Evolutionary conservation across 176 grass and related monocot species (phyloP).

Genomic region (Oryza officinalis): DNA sequence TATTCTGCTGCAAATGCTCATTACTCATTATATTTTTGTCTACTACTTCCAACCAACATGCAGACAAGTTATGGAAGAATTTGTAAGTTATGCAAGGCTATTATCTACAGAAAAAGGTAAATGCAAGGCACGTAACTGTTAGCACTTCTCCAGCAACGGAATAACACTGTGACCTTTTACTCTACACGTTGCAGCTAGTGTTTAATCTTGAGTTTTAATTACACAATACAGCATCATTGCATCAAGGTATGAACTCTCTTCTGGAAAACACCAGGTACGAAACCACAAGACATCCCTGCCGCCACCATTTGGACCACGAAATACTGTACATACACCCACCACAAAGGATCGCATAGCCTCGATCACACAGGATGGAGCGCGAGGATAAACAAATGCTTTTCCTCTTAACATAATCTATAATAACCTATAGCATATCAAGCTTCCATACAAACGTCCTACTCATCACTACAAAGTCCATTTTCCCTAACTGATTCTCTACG

Average conservation of each 20-base stretch:
- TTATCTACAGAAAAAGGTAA: too few relatives aligned
- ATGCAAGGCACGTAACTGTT: neutral
- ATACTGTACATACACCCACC: neutral
- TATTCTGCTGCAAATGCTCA: neutral
- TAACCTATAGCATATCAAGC: neutral
- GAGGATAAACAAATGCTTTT: neutral
- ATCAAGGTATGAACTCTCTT: neutral
- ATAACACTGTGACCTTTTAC: neutral
- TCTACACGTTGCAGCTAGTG: neutral
- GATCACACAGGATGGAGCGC: neutral
- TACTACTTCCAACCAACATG: constrained; percentile 16
- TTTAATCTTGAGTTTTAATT: neutral
- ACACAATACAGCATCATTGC: neutral
- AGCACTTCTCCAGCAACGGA: neutral
- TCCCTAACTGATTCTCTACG: neutral
- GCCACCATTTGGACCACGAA: neutral
- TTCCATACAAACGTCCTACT: neutral
- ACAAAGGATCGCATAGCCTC: neutral
- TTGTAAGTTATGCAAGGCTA: neutral
- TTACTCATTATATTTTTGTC: neutral
- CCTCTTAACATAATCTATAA: neutral
- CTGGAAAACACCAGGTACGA: neutral
- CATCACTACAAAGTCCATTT: neutral
- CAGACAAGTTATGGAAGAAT: neutral
- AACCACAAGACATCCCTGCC: neutral